Evolutionary conservation across 2,329 filamentous ascomycete species (phyloP).

Genomic region (Colletotrichum costaricense): DNA sequence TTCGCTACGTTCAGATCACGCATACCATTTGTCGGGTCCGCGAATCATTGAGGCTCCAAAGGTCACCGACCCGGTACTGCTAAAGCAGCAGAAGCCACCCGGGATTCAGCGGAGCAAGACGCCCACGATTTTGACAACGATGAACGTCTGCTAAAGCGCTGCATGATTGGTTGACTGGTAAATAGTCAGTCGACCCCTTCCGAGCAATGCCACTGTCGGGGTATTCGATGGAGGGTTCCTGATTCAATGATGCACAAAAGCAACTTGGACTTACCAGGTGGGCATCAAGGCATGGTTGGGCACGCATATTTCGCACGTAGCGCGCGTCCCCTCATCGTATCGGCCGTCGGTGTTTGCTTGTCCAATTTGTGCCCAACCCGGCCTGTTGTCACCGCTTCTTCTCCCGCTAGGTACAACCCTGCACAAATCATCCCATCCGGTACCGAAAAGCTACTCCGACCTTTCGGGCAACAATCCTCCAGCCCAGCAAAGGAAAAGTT

Average conservation of each 20-base stretch:
- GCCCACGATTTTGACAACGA: constrained; percentile 5
- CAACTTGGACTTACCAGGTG: constrained; percentile 30
- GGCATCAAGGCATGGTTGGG: constrained; percentile 40
- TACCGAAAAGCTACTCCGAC: constrained; percentile 42
- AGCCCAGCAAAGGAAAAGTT: constrained; percentile 34
- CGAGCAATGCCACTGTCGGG: not conserved
- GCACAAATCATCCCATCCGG: constrained; percentile 43
- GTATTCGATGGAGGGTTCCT: constrained; percentile 4
- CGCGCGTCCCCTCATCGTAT: constrained; percentile 35
- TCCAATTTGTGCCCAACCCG: constrained; percentile 38
- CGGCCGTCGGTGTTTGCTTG: constrained; percentile 32
- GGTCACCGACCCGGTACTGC: not conserved
- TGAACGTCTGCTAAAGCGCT: not conserved
- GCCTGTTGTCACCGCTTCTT: constrained; percentile 45
- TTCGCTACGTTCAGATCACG: constrained; percentile 15
- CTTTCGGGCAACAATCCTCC: constrained; percentile 47
- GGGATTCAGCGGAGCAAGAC: not conserved
- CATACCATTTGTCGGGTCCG: not conserved
- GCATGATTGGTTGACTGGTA: constrained; percentile 14
- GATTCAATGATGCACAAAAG: constrained; percentile 31
- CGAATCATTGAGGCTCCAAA: not conserved
- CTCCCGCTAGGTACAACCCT: constrained; percentile 47
- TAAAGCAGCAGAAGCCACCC: not conserved
- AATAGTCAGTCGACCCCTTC: not conserved
- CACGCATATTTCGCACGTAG: constrained; percentile 30